Conservation (phyloP, 352 stramenopile genomes). For the Phytophthora sp. region DNA sequence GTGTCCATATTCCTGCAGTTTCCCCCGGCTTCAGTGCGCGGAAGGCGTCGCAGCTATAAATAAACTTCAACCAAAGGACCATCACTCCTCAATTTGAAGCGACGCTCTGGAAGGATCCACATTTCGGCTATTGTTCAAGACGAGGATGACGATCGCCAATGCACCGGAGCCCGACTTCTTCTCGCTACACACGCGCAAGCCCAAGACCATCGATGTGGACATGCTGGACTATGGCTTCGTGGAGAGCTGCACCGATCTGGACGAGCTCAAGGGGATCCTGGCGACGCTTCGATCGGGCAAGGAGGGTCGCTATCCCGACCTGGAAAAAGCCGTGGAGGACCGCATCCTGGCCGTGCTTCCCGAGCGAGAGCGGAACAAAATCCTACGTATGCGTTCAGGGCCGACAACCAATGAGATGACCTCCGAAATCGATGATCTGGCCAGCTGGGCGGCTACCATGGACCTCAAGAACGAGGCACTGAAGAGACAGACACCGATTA, state of each 20-base stretch:
- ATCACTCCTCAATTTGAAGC: slow-evolving; percentile 38
- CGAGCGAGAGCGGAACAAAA: slow-evolving; percentile 73
- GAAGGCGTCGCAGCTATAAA: slow-evolving; percentile 18
- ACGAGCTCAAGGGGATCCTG: slow-evolving; percentile 90
- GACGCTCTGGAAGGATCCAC: slow-evolving; percentile 19
- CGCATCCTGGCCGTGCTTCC: slow-evolving; percentile 84
- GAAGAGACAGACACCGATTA: slow-evolving; percentile 37
- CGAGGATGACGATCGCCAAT: slow-evolving; percentile 46
- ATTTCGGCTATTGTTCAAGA: slow-evolving; percentile 23
- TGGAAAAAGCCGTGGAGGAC: slow-evolving; percentile 84
- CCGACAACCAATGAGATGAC: slow-evolving; percentile 62
- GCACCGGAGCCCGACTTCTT: slow-evolving; percentile 70
- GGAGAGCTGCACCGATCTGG: slow-evolving; percentile 74
- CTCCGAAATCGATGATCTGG: slow-evolving; percentile 65
- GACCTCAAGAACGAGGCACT: slow-evolving; percentile 62
- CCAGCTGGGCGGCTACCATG: slow-evolving; percentile 66
- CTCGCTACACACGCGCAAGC: slow-evolving; percentile 75
- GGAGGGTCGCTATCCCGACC: slow-evolving; percentile 89
- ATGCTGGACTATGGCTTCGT: slow-evolving; percentile 95
- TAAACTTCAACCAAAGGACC: slow-evolving; percentile 43
- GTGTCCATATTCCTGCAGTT: slow-evolving; percentile 41
- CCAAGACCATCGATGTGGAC: slow-evolving; percentile 75
- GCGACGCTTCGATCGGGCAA: slow-evolving; percentile 86
- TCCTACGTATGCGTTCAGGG: slow-evolving; percentile 67
- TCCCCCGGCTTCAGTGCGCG: slow-evolving; percentile 21